Percentiles rank a stretch among this genome's conserved stretches.
Evolutionary conservation across 768 basidiomycete species (phyloP).

Genomic region (Boletus huronensis): DNA sequence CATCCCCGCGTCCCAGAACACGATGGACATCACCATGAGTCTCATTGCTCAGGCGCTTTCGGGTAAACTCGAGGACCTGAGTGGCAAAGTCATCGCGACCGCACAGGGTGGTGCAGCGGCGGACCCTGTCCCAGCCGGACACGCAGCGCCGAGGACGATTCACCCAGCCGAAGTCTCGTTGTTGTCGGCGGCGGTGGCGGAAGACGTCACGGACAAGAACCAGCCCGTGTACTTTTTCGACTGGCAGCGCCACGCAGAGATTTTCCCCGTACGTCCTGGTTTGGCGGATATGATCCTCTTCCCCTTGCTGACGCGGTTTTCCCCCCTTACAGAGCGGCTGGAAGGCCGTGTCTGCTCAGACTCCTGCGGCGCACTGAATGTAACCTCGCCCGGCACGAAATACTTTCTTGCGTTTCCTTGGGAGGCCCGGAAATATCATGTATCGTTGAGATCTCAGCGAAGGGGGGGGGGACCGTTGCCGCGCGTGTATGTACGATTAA

Average conservation of each 20-base stretch:
- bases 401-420: too few species aligned
- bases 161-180: slow-evolving; percentile 21
- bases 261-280: slow-evolving; percentile 20
- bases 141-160: slow-evolving; percentile 8
- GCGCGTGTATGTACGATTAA: not conserved
- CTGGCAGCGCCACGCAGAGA: slow-evolving; percentile 17
- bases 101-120: slow-evolving; percentile 13
- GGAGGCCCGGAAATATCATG: too few species aligned
- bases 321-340: slow-evolving; percentile 1
- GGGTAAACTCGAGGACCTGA: slow-evolving; percentile 16
- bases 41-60: slow-evolving; percentile 14
- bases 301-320: not conserved
- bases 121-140: not conserved
- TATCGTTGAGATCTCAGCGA: not conserved
- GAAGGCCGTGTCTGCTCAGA: not conserved
- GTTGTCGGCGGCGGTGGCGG: slow-evolving; percentile 23
- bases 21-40: slow-evolving; percentile 12
- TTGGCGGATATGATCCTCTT: not conserved
- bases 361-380: not conserved
- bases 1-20: not conserved
- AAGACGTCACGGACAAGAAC: slow-evolving; percentile 9
- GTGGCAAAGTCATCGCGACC: slow-evolving; percentile 12
- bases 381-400: not conserved
- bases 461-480: not conserved
- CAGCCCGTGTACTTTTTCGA: slow-evolving; percentile 22